Evolutionary conservation across 2,329 filamentous ascomycete genomes (phyloP).

Genomic region (Fusarium armeniacum): DNA sequence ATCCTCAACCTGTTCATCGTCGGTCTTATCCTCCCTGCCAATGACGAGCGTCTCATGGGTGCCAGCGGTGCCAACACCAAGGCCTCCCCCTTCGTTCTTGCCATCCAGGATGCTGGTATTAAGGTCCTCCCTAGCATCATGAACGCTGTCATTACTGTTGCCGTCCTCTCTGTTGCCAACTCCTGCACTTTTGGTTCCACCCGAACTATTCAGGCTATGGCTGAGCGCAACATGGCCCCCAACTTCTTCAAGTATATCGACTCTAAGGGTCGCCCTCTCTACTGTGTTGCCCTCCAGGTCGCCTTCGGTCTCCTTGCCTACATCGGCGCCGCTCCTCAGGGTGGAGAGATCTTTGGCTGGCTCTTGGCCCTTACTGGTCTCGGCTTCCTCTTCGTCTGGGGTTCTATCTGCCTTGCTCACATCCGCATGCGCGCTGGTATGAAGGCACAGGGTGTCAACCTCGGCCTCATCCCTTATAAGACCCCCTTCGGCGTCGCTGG

Average conservation of each 20-base stretch:
- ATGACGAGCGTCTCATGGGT: slow-evolving; percentile 73
- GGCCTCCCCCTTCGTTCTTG: slow-evolving; percentile 93
- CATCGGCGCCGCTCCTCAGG: slow-evolving; percentile 74
- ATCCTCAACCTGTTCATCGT: slow-evolving; percentile 85
- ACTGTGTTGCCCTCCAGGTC: slow-evolving; percentile 77
- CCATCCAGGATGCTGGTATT: slow-evolving; percentile 88
- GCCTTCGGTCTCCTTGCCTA: slow-evolving; percentile 81
- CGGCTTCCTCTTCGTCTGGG: slow-evolving; percentile 85
- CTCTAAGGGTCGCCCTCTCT: slow-evolving; percentile 82
- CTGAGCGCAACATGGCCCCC: slow-evolving; percentile 88
- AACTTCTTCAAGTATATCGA: slow-evolving; percentile 84
- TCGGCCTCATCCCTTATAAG: slow-evolving; percentile 83
- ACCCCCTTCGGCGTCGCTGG: slow-evolving; percentile 85
- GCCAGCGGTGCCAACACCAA: slow-evolving; percentile 73
- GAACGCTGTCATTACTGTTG: slow-evolving; percentile 93
- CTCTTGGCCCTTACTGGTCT: slow-evolving; percentile 81
- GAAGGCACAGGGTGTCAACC: slow-evolving; percentile 73
- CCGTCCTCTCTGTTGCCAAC: slow-evolving; percentile 92
- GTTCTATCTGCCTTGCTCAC: slow-evolving; percentile 86
- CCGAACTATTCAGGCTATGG: slow-evolving; percentile 88
- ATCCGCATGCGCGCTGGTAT: slow-evolving; percentile 90
- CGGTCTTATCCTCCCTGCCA: slow-evolving; percentile 83
- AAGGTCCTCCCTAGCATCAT: slow-evolving; percentile 85
- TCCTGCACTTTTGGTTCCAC: slow-evolving; percentile 93
- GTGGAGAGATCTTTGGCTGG: slow-evolving; percentile 81